Base-by-base conservation (phyloP, 345 rosid species). In the Eucalyptus caleyi region DNA sequence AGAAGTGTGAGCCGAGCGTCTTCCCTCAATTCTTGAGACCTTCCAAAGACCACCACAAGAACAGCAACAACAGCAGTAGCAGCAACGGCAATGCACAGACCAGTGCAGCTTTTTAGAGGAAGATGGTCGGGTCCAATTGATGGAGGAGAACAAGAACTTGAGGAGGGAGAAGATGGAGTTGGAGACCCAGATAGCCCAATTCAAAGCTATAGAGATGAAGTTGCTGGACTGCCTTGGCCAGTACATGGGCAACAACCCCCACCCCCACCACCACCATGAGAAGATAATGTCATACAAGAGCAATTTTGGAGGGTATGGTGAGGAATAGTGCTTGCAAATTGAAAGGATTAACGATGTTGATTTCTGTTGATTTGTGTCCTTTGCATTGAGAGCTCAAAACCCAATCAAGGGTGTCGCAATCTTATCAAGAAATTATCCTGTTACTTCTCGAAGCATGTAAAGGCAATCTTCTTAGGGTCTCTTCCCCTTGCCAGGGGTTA, bases 21-120 rank as follows among this genome's bases (percentile, higher is more conserved):
- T 95, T 93, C 82, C 96, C 96, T 23, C 12, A 95, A 13, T 94
- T 87, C 87, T 86, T 95, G 26, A 93, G 88, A 87, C 93, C 96
- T 54, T 90, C 92, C 67, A 40, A 87, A 34, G 89, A 88, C 47
- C 27, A 51, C 34, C 88, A 50, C 88, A 51, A 86, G 62, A 32
- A 86, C 26, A 50, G 44, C 62, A n/a, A 21, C 83, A 77, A 21
- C 82, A 72, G 83, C 27, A 77, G 45, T 23, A 40, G 27, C 83
- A 37, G 45, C 83, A 21, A 42, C 47, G 42, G 12, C 45, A 77
- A 77, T 21, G 47, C 83, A 21, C 83, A 77, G 83, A 77, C 42
- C 47, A 77, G 30, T 23, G 47, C 83, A 2, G 47, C 83, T 77
- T 37, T 26, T 37, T 24, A 23, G 89, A 88, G 40, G 54, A 72